A percentile compares a stretch with the other conserved stretches of the same genome.
phyloP scores from a whole-genome alignment of 2,329 filamentous ascomycete species.

The Fusarium miscanthi region DNA sequence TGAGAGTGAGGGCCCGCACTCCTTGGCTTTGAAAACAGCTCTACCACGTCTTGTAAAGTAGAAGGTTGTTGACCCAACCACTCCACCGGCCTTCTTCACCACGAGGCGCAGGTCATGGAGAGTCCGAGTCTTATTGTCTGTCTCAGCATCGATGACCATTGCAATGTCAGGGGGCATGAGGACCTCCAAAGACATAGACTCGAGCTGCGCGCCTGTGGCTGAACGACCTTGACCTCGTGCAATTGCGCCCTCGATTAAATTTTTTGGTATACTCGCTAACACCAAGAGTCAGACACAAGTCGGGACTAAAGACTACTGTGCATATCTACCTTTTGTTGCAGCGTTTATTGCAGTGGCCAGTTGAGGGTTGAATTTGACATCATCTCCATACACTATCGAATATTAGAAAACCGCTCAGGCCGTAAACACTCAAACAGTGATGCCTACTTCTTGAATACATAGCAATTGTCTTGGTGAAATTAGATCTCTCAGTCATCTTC shows the following conservation, averaged over 20 bases:
- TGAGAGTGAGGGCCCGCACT: slow-evolving; percentile 67
- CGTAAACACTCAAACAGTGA: background rate
- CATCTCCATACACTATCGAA: slow-evolving; percentile 75
- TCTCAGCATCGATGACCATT: slow-evolving; percentile 85
- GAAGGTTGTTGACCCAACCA: slow-evolving; percentile 79
- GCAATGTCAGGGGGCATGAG: slow-evolving; percentile 82
- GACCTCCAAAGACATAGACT: slow-evolving; percentile 80
- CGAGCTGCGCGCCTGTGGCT: slow-evolving; percentile 78
- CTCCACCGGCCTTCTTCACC: slow-evolving; percentile 78
- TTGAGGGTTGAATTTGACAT: slow-evolving; percentile 79
- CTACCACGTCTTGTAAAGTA: slow-evolving; percentile 86
- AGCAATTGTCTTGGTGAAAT: slow-evolving; percentile 78
- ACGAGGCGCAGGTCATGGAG: slow-evolving; percentile 77
- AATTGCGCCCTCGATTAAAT: slow-evolving; percentile 84
- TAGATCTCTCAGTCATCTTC: slow-evolving; percentile 77
- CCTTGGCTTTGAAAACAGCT: slow-evolving; percentile 72
- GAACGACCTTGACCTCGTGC: slow-evolving; percentile 89
- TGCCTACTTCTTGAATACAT: slow-evolving; percentile 77
- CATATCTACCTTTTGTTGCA: slow-evolving; percentile 78
- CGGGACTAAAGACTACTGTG: background rate
- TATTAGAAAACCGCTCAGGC: slow-evolving; percentile 22
- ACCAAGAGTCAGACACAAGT: background rate
- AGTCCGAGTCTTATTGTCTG: slow-evolving; percentile 80
- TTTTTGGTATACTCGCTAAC: slow-evolving; percentile 81
- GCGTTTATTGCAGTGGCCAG: slow-evolving; percentile 77